phyloP scores from a whole-genome alignment of 495 filamentous ascomycete species.

The Glarea lozoyensis region DNA sequence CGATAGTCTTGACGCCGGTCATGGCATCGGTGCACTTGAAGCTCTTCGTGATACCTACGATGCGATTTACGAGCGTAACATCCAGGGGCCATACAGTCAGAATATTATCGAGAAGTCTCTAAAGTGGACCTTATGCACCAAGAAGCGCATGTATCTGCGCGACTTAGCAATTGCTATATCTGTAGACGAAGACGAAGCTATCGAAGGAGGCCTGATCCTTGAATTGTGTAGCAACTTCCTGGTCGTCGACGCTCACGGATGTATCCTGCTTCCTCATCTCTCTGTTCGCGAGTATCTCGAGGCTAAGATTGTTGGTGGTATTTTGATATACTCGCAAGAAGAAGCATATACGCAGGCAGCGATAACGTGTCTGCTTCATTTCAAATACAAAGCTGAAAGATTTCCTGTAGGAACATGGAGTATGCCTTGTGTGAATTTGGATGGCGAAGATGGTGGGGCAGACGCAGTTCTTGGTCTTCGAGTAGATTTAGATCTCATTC shows the following conservation, averaged over 20 bases:
- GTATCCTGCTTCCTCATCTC: constrained; percentile 3
- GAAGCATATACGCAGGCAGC: constrained; percentile 4
- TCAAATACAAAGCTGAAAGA: background rate
- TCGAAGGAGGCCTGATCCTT: background rate
- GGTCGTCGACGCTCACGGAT: constrained; percentile 1
- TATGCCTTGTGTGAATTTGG: background rate
- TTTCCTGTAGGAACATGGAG: background rate
- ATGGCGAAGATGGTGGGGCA: background rate
- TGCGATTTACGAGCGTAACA: constrained; percentile 4
- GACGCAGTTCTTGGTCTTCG: background rate
- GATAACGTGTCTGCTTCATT: constrained; percentile 2
- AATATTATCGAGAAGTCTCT: constrained; percentile 1
- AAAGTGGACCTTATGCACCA: constrained; percentile 3
- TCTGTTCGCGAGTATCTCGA: constrained; percentile 5
- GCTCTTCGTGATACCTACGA: constrained; percentile 6
- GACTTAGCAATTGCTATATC: constrained; percentile 2
- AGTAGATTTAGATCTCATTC: background rate
- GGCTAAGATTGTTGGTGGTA: background rate
- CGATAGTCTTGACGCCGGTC: background rate
- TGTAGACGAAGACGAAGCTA: background rate
- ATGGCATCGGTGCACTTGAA: constrained; percentile 1
- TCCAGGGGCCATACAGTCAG: background rate
- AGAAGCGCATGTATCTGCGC: background rate
- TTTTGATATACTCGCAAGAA: background rate
- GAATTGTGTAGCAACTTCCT: constrained; percentile 7